A percentile compares a stretch with the other conserved stretches of the same genome.
These are phyloP conservation scores for Drechslera avenae DNA, from an alignment of 2,329 filamentous ascomycete species.

Conservation along the genomic window DNA sequence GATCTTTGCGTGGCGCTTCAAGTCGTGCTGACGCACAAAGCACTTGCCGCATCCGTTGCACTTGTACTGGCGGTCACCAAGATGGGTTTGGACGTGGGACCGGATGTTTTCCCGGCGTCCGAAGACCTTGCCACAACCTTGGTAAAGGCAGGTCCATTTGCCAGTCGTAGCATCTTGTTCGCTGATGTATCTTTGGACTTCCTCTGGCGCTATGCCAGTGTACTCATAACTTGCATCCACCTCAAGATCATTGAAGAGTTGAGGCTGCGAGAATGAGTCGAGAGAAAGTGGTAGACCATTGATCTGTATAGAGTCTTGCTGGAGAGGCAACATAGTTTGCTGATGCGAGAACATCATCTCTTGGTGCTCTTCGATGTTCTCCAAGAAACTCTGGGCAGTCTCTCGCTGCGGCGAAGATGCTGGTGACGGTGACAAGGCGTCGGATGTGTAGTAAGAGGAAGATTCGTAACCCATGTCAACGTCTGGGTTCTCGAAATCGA, in stretches of 20 bases:
- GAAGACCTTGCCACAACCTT: constrained; percentile 85
- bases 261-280: constrained; percentile 27
- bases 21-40: constrained; percentile 95
- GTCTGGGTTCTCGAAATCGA: constrained; percentile 49
- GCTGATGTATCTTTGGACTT: constrained; percentile 60
- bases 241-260: constrained; percentile 52
- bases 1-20: constrained; percentile 97
- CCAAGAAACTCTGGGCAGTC: constrained; percentile 42
- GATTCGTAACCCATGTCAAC: constrained; percentile 55
- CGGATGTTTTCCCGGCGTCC: constrained; percentile 99
- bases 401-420: constrained; percentile 45
- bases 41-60: constrained; percentile 93
- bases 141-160: constrained; percentile 57
- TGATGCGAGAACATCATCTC: constrained; percentile 41
- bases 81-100: constrained; percentile 95
- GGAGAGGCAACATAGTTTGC: constrained; percentile 34
- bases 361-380: constrained; percentile 43
- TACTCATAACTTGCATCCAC: constrained; percentile 69
- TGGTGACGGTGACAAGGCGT: constrained; percentile 55
- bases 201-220: constrained; percentile 85
- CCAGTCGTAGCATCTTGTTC: constrained; percentile 51
- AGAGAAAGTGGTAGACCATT: constrained; percentile 20
- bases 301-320: constrained; percentile 29
- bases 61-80: constrained; percentile 93
- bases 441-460: constrained; percentile 57